These are phyloP conservation scores for Cryphonectria parasitica DNA, from an alignment of 2,329 filamentous ascomycete genomes.

Conservation along the genomic window DNA sequence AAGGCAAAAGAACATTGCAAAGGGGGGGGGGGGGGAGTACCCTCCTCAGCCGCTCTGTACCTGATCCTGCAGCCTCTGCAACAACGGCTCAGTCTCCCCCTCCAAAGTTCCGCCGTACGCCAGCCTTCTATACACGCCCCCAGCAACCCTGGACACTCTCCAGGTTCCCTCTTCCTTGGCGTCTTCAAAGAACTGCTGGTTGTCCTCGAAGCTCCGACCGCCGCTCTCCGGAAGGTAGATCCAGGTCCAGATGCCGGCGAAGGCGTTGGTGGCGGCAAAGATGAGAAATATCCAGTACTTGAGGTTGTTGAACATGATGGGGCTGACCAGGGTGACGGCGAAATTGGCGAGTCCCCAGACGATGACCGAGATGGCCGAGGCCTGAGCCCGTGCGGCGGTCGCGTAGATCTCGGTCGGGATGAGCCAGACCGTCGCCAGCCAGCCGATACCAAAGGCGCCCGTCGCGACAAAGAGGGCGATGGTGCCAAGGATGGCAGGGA, in stretches of 20 bases:
- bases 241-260: conserved; percentile 60
- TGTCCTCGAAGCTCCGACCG: conserved; percentile 62
- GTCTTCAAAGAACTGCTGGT: conserved; percentile 60
- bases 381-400: conserved; percentile 57
- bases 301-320: conserved; percentile 50
- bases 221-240: conserved; percentile 56
- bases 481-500: conserved; percentile 52
- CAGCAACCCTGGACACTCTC: conserved; percentile 55
- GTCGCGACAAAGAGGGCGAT: conserved; percentile 60
- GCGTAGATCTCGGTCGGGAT: conserved; percentile 64
- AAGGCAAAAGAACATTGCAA: neutral
- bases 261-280: conserved; percentile 56
- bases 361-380: conserved; percentile 57
- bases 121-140: conserved; percentile 48
- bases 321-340: conserved; percentile 33
- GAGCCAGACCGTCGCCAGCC: conserved; percentile 63
- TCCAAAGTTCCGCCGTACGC: conserved; percentile 23
- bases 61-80: conserved; percentile 29
- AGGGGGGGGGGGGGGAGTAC: too few species aligned
- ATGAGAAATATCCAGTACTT: conserved; percentile 62
- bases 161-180: conserved; percentile 56
- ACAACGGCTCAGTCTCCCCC: conserved; percentile 25
- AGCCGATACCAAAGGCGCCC: conserved; percentile 63
- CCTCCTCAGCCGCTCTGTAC: conserved; percentile 16
- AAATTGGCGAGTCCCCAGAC: conserved; percentile 64